phyloP scores from a whole-genome alignment of 441 rosid genomes.

The Manihot esculenta region DNA sequence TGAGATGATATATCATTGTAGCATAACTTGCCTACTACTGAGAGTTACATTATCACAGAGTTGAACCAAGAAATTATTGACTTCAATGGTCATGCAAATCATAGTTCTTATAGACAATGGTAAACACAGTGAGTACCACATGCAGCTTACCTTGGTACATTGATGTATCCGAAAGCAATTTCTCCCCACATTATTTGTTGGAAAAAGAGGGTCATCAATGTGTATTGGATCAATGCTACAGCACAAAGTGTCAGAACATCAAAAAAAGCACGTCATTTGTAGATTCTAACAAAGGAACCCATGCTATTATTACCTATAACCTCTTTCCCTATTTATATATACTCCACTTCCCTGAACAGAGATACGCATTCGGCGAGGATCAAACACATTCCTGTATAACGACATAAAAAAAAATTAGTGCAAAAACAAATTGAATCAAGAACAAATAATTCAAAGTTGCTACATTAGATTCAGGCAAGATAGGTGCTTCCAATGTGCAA shows the following conservation, averaged over 20 bases:
- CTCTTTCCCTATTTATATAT: conserved; percentile 89
- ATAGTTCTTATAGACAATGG: neutral
- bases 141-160: conserved; percentile 81
- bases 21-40: neutral
- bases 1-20: neutral
- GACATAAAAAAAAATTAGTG: conserved; percentile 18
- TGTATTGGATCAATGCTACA: conserved; percentile 94
- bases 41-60: neutral
- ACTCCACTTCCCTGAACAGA: conserved; percentile 96
- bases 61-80: neutral
- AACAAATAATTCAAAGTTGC: conserved; percentile 10
- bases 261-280: conserved; percentile 21
- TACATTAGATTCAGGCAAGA: conserved; percentile 7
- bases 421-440: neutral
- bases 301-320: conserved; percentile 64
- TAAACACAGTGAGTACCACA: conserved; percentile 18
- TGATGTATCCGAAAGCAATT: conserved; percentile 99
- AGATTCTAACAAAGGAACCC: conserved; percentile 4
- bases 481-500: conserved; percentile 14
- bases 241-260: conserved; percentile 28
- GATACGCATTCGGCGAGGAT: conserved; percentile 97
- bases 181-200: conserved; percentile 95
- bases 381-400: conserved; percentile 84
- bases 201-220: conserved; percentile 96
- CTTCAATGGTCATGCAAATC: neutral